Evolutionary conservation across 257 asterid species (phyloP).

Genomic region (Forsythia viridissima): DNA sequence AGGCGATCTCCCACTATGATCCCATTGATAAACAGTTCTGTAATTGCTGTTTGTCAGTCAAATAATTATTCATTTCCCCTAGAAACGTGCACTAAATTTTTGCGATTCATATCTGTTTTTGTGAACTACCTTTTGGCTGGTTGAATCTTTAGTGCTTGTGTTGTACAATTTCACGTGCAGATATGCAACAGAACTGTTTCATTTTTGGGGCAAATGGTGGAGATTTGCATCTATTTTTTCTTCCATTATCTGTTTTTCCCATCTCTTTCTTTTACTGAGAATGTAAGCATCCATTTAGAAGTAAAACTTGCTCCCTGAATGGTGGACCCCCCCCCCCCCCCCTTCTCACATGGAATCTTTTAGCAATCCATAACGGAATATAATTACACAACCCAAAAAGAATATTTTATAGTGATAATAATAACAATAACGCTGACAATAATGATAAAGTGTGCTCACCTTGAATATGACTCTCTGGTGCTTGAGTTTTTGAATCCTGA

Average conservation of each 20-base stretch:
- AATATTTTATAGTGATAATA: not conserved
- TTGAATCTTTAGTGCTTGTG: not conserved
- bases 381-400: not conserved
- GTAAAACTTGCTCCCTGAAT: not conserved
- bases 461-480: not conserved
- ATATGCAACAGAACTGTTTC: not conserved
- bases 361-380: not conserved
- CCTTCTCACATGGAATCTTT: not conserved
- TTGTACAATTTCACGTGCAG: not conserved
- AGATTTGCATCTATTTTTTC: not conserved
- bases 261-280: not conserved
- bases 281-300: not conserved
- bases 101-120: not conserved
- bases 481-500: not conserved
- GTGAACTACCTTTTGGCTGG: constrained; percentile 1
- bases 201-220: not conserved
- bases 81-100: not conserved
- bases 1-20: not conserved
- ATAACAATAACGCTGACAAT: not conserved
- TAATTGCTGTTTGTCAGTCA: not conserved
- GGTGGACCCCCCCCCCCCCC: not conserved
- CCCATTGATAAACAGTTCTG: not conserved
- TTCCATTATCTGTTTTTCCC: not conserved
- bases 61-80: not conserved
- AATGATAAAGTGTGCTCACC: not conserved